Evolutionary conservation across 176 grass and related monocot species (phyloP), one percentile per base, ranked within the genome.

Genomic region (Pontederia paniculata): DNA sequence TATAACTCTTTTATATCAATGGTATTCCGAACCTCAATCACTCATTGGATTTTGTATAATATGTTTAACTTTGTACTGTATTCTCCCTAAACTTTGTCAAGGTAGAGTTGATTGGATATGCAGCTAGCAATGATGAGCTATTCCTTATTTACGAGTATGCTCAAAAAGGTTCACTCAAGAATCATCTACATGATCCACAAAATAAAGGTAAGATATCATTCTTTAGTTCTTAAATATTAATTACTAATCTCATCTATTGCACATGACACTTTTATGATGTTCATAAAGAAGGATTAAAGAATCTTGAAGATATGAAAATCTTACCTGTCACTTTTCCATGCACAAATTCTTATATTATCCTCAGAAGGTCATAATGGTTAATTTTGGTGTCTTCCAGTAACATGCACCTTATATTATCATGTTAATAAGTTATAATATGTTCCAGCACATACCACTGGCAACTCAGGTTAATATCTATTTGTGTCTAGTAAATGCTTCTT

Each of bases 91-190:
- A 74, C 82, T 89, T 91, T 84, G 62, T 91, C 80, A 91, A 98
- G 93, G 93, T 98, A 98, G 93, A 98, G 73, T 84, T 98, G 93
- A 91, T 88, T 79, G 93, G 93, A 63, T 98, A 91, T 77, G 86
- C 93, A 74, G 80, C 80, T 61, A 88, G 77, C 53, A 77, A 87
- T 82, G 93, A 98, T 22, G 93, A 98, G 46, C 75, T 98, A 55
- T 98, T 82, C 72, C 83, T 98, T 28, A 73, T 91, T 71, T 98
- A 98, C 66, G 93, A 91, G 69, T 88, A 98, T 77, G 82, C 86
- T 66, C 80, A 91, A 63, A 98, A 98, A 65, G 86, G 86, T 77
- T 84, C 86, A 44, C 93, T 98, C 9, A 98, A 91, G 78, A 84
- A 79, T 57, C 93, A 98, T 81, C 57, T 98, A 45, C 83, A 98